Base-by-base conservation (phyloP, 192 early-diverging fungal species). In the Coemansia biformis region DNA sequence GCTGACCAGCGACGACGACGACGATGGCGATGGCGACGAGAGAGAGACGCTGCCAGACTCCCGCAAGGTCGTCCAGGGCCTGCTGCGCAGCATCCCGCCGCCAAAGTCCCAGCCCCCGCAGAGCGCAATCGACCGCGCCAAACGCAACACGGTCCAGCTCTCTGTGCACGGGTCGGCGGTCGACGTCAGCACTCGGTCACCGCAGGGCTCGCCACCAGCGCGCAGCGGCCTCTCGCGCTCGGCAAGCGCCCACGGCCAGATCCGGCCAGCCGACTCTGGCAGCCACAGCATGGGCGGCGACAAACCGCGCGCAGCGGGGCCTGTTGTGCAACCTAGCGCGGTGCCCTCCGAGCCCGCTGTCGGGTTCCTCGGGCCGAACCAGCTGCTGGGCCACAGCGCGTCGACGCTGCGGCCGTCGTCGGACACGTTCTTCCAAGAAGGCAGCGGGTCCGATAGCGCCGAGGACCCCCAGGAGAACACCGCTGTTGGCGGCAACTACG, bases 61-160 rank as follows among this genome's bases (percentile, higher is more conserved):
- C 40, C 70, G 70, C 46, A 37, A 52, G 46, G 70, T 66, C 11
- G 70, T 74, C 18, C 62, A 74, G 43, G 59, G 59, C 3, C 49
- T 74, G 2, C 51, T 74, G 22, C 70, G 70, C 42, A 60, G 54
- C 51, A 74, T 74, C 34, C 70, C 46, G 43, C 62, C 54, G 28
- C 70, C 70, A 12, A 54, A 49, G 38, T 58, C 70, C 15, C 62
- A 54, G 11, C 70, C 70, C 17, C 46, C 70, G 28, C 50, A 49
- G 23, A 74, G 53, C 30, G 70, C 63, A 10, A 56, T 74, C 43
- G 58, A 48, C 55, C 48, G 59, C 14, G 70, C 63, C 33, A 74
- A 74, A 59, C 62, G 63, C 58, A 66, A 74, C 53, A 72, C 68
- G 1, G 40, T 72, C 43, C 68, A 72, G 52, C 31, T 72, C 5